phyloP scores from a whole-genome alignment of 1,139 yeast species.

The Suhomyces choctaworum region DNA sequence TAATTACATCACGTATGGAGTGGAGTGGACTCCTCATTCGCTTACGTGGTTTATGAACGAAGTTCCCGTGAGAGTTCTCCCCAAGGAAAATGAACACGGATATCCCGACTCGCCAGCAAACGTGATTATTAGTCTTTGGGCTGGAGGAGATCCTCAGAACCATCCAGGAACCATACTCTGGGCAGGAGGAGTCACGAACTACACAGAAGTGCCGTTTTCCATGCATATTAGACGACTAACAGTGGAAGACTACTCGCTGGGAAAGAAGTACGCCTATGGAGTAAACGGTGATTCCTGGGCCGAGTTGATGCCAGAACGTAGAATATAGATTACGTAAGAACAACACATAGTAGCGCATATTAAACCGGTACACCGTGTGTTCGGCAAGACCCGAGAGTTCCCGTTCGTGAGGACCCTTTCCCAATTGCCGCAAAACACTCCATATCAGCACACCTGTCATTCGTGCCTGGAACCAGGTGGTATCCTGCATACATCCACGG shows the following conservation, averaged over 20 bases:
- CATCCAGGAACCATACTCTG: slow-evolving; percentile 50
- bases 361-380: too few species aligned
- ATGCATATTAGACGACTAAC: slow-evolving; percentile 33
- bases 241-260: slow-evolving; percentile 38
- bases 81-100: slow-evolving; percentile 27
- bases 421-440: too few species aligned
- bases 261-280: slow-evolving; percentile 38
- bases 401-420: too few species aligned
- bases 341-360: too few species aligned
- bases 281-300: slow-evolving; percentile 10
- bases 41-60: slow-evolving; percentile 39
- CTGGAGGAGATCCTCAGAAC: slow-evolving; percentile 44
- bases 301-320: slow-evolving; percentile 7
- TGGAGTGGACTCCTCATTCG: slow-evolving; percentile 40
- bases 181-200: slow-evolving; percentile 45
- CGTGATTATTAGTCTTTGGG: slow-evolving; percentile 43
- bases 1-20: slow-evolving; percentile 30
- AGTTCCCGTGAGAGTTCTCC: slow-evolving; percentile 26
- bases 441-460: too few species aligned
- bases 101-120: slow-evolving; percentile 42
- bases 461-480: too few species aligned
- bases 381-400: too few species aligned
- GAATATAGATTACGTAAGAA: too few species aligned
- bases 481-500: too few species aligned
- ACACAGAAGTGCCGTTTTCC: slow-evolving; percentile 34